Base-by-base conservation (phyloP, 2,329 filamentous ascomycete genomes). In the Diaporthe citrichinensis region DNA sequence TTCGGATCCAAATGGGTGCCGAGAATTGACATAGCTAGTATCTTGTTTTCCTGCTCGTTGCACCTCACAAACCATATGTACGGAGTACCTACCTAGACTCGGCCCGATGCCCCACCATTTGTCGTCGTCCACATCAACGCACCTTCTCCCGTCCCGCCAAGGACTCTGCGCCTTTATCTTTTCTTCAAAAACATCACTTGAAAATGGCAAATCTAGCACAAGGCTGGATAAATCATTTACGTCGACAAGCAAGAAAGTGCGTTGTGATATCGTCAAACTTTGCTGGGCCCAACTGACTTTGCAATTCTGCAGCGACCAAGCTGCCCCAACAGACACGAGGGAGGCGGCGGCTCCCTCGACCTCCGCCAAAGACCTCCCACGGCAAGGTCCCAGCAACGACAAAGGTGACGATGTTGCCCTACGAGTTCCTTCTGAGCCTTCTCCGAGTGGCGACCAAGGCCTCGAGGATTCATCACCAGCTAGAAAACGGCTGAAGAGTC, bases 401-500 rank as follows among this genome's bases (percentile, higher is more conserved):
- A 34, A 31, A 31, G 17, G 12, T 34, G 58, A 10, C 9, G 25
- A 73, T 65, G 31, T 4, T 41, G 44, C 58, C 7, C 57, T 9
- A 3, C 71, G 39, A 44, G 10, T 9, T 12, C 34, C 58, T 2
- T 9, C 10, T 34, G 58, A 25, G 0, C 23, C 4, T 8, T 8
- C n/a, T 8, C 2, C 34, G 46, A 6, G 17, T 23, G 34, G 3
- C 20, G 58, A 55, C 23, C 46, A 17, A 1, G 49, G 4, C 28
- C 15, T 3, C 12, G 71, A 73, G 17, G 58, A 73, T 65, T 34
- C 12, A 2, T 10, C 71, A 46, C 76, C 61, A 0, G 55, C 69
- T 1, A 34, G 59, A 23, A 77, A 77, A 58, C 57, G 61, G 28
- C 31, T 75, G 2, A 77, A 75, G 34, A 73, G 69, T 0, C 76